Percentiles rank a stretch among this genome's conserved stretches.
phyloP scores from a whole-genome alignment of 2,329 filamentous ascomycete genomes.

The Aspergillus fumigatiaffinis region DNA sequence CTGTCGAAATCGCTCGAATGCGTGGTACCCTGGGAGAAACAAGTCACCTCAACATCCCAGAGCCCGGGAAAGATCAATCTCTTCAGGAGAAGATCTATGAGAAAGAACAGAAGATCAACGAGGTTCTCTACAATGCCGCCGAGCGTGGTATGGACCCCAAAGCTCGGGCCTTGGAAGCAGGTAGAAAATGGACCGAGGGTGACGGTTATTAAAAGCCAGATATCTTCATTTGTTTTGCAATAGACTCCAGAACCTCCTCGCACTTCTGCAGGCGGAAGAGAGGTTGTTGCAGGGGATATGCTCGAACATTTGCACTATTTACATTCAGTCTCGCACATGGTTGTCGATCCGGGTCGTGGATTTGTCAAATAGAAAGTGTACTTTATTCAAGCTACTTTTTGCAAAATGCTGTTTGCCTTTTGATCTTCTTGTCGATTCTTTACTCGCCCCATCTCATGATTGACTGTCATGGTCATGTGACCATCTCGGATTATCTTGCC shows the following conservation, averaged over 20 bases:
- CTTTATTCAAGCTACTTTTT: not conserved
- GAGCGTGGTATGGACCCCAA: slow-evolving; percentile 49
- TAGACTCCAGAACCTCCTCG: not conserved
- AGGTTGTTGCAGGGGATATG: not conserved
- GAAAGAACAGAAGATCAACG: slow-evolving; percentile 41
- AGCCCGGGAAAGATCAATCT: slow-evolving; percentile 41
- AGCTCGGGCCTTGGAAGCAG: slow-evolving; percentile 50
- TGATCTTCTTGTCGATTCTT: too few species aligned
- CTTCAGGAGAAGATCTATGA: slow-evolving; percentile 43
- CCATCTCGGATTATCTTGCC: not conserved
- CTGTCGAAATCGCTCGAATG: slow-evolving; percentile 23
- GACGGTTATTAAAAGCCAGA: slow-evolving; percentile 47
- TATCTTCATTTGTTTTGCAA: not conserved
- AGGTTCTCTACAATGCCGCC: slow-evolving; percentile 43
- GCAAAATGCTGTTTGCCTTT: not conserved
- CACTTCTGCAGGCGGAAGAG: not conserved
- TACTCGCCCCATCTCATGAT: too few species aligned
- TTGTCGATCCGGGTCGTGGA: not conserved
- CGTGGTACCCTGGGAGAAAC: slow-evolving; percentile 21
- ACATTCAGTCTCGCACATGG: not conserved
- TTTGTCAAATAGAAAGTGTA: not conserved
- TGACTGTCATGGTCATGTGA: not conserved
- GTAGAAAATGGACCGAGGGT: slow-evolving; percentile 53
- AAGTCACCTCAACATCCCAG: slow-evolving; percentile 33
- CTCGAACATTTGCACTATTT: not conserved